phyloP scores from a whole-genome alignment of 1,284 basidiomycete genomes.

The Ustilago loliicola region DNA sequence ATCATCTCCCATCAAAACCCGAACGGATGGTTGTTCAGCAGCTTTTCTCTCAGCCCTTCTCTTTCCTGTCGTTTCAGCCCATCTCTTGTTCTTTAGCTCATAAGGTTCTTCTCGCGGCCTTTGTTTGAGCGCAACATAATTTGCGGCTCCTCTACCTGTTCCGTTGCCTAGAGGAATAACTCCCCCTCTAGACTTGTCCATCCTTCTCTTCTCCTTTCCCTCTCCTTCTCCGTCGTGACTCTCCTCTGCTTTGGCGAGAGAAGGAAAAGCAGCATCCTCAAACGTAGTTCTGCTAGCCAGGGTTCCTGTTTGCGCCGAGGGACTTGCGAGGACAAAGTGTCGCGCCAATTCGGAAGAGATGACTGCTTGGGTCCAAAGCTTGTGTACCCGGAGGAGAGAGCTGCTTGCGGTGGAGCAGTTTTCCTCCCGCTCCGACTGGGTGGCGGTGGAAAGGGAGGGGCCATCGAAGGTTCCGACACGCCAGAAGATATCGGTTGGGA shows the following conservation, averaged over 20 bases:
- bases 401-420: slow-evolving; percentile 19
- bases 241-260: slow-evolving; percentile 1
- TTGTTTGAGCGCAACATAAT: slow-evolving; percentile 22
- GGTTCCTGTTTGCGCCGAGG: slow-evolving; percentile 14
- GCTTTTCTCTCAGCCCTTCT: slow-evolving; percentile 23
- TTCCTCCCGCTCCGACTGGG: background rate
- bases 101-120: slow-evolving; percentile 39
- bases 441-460: slow-evolving; percentile 22
- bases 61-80: slow-evolving; percentile 33
- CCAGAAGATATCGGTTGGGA: slow-evolving; percentile 80
- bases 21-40: background rate
- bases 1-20: background rate
- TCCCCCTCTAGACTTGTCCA: background rate
- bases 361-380: slow-evolving; percentile 53
- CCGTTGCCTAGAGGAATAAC: slow-evolving; percentile 48
- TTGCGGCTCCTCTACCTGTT: slow-evolving; percentile 23
- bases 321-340: slow-evolving; percentile 61
- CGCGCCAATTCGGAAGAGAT: slow-evolving; percentile 57
- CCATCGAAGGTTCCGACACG: slow-evolving; percentile 75
- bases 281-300: slow-evolving; percentile 21
- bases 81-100: slow-evolving; percentile 38
- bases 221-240: background rate
- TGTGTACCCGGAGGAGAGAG: slow-evolving; percentile 36
- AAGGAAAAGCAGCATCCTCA: slow-evolving; percentile 22
- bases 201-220: background rate